These are phyloP conservation scores for Flaveria linearis DNA, from an alignment of 129 eudicot species.

Conservation along the genomic window DNA sequence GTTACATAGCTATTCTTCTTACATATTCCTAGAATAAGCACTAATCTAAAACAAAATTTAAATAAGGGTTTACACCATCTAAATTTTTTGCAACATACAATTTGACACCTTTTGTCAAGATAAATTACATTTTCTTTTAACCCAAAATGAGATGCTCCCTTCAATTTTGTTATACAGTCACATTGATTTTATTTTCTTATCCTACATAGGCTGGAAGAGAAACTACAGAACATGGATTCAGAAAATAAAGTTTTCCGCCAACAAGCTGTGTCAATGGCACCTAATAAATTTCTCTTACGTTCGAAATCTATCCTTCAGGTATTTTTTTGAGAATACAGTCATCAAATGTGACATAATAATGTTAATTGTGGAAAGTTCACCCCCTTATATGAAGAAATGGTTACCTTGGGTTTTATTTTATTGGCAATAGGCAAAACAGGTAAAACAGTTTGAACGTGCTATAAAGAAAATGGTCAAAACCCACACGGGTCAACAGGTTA, in stretches of 20 bases:
- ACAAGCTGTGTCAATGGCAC: conserved; percentile 93
- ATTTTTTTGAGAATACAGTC: neutral
- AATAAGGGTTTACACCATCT: neutral
- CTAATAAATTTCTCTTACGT: conserved; percentile 78
- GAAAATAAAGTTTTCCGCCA: conserved; percentile 97
- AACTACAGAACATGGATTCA: conserved; percentile 77
- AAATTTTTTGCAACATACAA: neutral
- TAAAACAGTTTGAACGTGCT: neutral
- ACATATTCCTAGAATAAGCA: neutral
- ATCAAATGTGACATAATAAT: neutral
- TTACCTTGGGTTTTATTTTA: neutral
- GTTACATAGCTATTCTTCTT: neutral
- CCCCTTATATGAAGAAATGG: neutral
- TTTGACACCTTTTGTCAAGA: neutral
- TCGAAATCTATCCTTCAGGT: conserved; percentile 96
- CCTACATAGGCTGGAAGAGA: conserved; percentile 74
- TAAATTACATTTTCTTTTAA: neutral
- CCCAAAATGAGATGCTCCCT: neutral
- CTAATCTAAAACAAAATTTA: neutral
- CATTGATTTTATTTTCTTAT: conserved; percentile 11
- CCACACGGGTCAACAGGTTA: neutral
- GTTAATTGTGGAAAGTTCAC: conserved; percentile 2
- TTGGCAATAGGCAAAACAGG: neutral
- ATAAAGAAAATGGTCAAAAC: no score
- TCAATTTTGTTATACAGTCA: neutral